Percentiles rank a stretch among this genome's conserved stretches.
Evolutionary conservation across 2,329 filamentous ascomycete genomes (phyloP).

Genomic region (Westerdykella sp.): DNA sequence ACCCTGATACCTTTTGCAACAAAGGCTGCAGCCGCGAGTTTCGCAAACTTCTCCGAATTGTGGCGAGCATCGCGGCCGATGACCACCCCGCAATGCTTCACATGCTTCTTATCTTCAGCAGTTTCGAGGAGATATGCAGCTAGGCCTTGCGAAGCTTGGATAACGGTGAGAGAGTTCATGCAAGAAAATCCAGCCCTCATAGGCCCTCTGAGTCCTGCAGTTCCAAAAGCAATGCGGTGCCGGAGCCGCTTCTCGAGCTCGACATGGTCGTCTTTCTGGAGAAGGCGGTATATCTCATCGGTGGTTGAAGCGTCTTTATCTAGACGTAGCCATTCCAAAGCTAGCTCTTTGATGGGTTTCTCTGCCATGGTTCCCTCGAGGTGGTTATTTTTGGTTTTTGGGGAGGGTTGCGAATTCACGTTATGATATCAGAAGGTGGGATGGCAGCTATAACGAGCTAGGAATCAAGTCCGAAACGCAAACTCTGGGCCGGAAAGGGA

Average conservation of each 20-base stretch:
- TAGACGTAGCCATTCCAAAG: slow-evolving; percentile 53
- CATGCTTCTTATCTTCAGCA: slow-evolving; percentile 36
- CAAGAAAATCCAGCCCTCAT: slow-evolving; percentile 61
- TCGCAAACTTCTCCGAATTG: slow-evolving; percentile 57
- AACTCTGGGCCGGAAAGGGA: too few relatives aligned
- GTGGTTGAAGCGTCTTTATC: slow-evolving; percentile 51
- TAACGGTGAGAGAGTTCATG: slow-evolving; percentile 55
- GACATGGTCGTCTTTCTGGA: slow-evolving; percentile 39
- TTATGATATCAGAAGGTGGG: too few relatives aligned
- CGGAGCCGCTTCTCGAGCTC: slow-evolving; percentile 51
- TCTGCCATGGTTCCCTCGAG: slow-evolving; percentile 16
- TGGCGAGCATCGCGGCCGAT: slow-evolving; percentile 59
- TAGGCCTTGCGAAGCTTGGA: slow-evolving; percentile 60
- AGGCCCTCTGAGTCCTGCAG: slow-evolving; percentile 55
- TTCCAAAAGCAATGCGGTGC: slow-evolving; percentile 56
- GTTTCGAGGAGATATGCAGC: slow-evolving; percentile 52
- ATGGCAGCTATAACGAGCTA: too few relatives aligned
- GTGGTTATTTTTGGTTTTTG: too few relatives aligned
- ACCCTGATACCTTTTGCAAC: slow-evolving; percentile 53
- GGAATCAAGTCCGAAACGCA: too few relatives aligned
- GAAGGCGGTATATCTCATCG: slow-evolving; percentile 49
- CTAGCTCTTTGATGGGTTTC: slow-evolving; percentile 38
- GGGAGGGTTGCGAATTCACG: too few relatives aligned
- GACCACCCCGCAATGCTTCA: slow-evolving; percentile 47
- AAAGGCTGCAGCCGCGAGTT: slow-evolving; percentile 55